Evolutionary conservation across 768 basidiomycete species (phyloP), one percentile per base, ranked within the genome.

Genomic region (Podaxis sp.): DNA sequence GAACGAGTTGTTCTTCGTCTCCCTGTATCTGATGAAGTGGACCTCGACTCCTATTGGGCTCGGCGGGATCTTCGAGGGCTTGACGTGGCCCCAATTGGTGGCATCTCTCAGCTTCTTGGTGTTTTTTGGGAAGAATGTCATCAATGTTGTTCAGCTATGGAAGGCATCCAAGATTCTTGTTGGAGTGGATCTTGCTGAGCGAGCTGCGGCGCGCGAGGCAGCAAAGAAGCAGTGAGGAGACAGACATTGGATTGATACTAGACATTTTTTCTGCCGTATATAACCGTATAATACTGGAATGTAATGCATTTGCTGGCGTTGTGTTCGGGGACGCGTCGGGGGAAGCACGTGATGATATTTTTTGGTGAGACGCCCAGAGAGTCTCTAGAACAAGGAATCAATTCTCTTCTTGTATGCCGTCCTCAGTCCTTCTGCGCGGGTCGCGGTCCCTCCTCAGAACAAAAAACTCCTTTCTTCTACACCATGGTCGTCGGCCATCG

Each of bases 101-200:
- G 95, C 92, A 0, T 59, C 78, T 41, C 4, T 84, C 30, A 87
- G 85, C 40, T 80, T 80, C 66, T 90, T 87, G 0, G 76, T 97
- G 52, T 96, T 88, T 72, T 67, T 85, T 15, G 71, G 80, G 65
- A 99, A 99, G 80, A 97, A 99, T 73, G 70, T 95, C 61, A 93
- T 99, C 80, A 97, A 98, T 73, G 74, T 91, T 37, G 95, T 99
- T 6, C 97, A 99, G 75, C 85, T 98, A 62, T 98, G 96, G 96
- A 99, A 99, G 74, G 96, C 97, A 28, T 90, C 91, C 38, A 95
- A 95, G 76, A 93, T 95, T 60, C 82, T 97, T 15, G 95, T 97
- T 13, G 95, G 95, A 0, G 91, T 97, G 11, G 95, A 97, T 71
- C 77, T 97, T 52, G 92, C 91, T 49, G 94, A 96, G 75, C 79